These are phyloP conservation scores for Ceratobasidium sp. DNA, from an alignment of 1,284 basidiomycete genomes.

Conservation along the genomic window DNA sequence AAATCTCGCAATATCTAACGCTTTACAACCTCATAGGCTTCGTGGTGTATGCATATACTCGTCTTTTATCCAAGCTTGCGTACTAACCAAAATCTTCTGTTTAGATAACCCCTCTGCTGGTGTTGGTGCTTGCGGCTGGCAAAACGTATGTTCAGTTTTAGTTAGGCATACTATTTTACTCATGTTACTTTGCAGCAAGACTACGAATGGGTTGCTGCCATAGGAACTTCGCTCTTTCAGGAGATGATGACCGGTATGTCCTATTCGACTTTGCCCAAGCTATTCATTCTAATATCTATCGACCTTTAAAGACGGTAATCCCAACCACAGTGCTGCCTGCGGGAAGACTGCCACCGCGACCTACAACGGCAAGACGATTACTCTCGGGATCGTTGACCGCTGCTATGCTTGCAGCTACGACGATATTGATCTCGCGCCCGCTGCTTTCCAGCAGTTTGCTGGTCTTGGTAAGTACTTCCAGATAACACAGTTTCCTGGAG, in stretches of 20 bases:
- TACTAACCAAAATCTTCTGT: not conserved
- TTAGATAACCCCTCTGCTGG: slow-evolving; percentile 39
- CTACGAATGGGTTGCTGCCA: slow-evolving; percentile 42
- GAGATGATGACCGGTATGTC: slow-evolving; percentile 26
- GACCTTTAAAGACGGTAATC: slow-evolving; percentile 9
- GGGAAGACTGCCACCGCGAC: slow-evolving; percentile 43
- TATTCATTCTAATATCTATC: not conserved
- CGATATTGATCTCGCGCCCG: slow-evolving; percentile 37
- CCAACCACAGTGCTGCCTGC: slow-evolving; percentile 42
- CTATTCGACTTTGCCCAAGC: too few species aligned
- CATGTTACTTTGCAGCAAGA: slow-evolving; percentile 2
- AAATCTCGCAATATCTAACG: not conserved
- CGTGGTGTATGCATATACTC: slow-evolving; percentile 40
- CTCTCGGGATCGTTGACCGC: slow-evolving; percentile 40
- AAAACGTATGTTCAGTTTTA: slow-evolving; percentile 13
- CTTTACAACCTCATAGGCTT: slow-evolving; percentile 5
- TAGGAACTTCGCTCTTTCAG: slow-evolving; percentile 25
- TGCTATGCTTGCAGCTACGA: slow-evolving; percentile 40
- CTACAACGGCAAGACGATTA: slow-evolving; percentile 38
- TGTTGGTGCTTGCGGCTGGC: slow-evolving; percentile 43
- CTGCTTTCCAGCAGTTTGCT: slow-evolving; percentile 40
- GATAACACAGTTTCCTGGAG: not conserved
- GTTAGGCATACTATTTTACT: not conserved
- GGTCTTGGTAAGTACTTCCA: slow-evolving; percentile 20
- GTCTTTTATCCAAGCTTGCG: too few species aligned